Conservation (phyloP, 2,329 filamentous ascomycete species). For the Alternaria hordeiaustralica region DNA sequence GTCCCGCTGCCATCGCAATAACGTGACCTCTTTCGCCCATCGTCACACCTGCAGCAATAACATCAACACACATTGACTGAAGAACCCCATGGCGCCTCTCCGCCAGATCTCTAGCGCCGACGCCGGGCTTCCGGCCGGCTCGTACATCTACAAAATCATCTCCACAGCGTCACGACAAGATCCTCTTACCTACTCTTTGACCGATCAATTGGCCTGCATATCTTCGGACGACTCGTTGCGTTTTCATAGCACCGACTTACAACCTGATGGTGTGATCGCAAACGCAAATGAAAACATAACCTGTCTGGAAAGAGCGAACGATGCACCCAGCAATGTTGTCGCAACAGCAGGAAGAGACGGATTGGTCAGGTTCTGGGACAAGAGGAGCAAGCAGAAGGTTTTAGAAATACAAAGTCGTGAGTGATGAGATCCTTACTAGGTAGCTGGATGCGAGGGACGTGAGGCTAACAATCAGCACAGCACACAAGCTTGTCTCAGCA, state of each 20-base stretch:
- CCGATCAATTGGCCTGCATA: constrained; percentile 62
- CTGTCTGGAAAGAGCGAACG: constrained; percentile 64
- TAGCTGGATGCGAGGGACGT: too few relatives aligned
- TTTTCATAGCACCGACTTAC: constrained; percentile 64
- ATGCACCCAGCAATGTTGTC: constrained; percentile 59
- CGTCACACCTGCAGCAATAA: background rate
- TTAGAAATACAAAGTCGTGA: constrained; percentile 44
- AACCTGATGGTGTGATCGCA: constrained; percentile 57
- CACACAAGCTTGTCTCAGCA: constrained; percentile 64
- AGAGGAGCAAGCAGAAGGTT: constrained; percentile 61
- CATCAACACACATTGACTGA: background rate
- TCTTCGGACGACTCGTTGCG: constrained; percentile 74
- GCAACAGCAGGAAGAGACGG: constrained; percentile 77
- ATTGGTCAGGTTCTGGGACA: constrained; percentile 69
- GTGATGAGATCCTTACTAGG: constrained; percentile 4
- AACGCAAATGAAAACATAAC: constrained; percentile 69
- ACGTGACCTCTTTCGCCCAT: background rate
- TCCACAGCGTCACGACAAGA: constrained; percentile 41
- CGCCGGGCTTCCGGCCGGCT: constrained; percentile 39
- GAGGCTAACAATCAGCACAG: constrained; percentile 44
- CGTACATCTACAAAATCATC: constrained; percentile 50
- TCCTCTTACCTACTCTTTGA: constrained; percentile 38
- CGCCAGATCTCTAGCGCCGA: constrained; percentile 25
- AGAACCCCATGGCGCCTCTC: constrained; percentile 26
- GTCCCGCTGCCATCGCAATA: background rate